Conservation (phyloP, 2,329 filamentous ascomycete species). For the Ophiocordyceps camponoti-saundersi region DNA sequence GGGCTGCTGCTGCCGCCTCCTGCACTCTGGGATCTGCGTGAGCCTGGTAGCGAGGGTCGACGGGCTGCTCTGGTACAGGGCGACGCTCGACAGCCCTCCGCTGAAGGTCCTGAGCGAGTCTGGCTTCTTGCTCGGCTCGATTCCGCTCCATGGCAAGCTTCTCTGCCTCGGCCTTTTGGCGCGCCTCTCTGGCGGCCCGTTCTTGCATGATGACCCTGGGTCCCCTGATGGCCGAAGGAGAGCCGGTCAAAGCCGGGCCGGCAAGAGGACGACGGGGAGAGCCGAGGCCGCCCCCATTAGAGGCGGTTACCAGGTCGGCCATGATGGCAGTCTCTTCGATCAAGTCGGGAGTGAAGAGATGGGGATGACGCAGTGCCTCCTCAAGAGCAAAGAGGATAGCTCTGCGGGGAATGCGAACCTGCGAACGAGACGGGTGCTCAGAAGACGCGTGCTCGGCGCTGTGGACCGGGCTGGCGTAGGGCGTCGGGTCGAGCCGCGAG, state of each 20-base stretch:
- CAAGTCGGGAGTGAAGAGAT: slow-evolving; percentile 67
- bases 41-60: slow-evolving; percentile 15
- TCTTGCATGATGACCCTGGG: slow-evolving; percentile 87
- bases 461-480: no score
- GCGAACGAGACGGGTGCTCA: no score
- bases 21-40: slow-evolving; percentile 9
- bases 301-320: slow-evolving; percentile 55
- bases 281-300: slow-evolving; percentile 35
- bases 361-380: slow-evolving; percentile 70
- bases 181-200: slow-evolving; percentile 59
- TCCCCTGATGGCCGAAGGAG: slow-evolving; percentile 55
- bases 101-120: slow-evolving; percentile 36
- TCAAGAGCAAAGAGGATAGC: slow-evolving; percentile 88
- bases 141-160: slow-evolving; percentile 35
- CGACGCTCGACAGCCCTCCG: slow-evolving; percentile 43
- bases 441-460: no score
- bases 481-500: background rate
- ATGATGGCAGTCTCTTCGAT: slow-evolving; percentile 83
- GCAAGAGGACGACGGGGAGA: slow-evolving; percentile 26
- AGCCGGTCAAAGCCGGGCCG: slow-evolving; percentile 33
- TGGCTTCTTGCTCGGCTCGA: slow-evolving; percentile 39
- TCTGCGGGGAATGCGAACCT: no score
- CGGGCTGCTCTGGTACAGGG: slow-evolving; percentile 22
- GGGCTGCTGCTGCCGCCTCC: slow-evolving; percentile 2
- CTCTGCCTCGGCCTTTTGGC: slow-evolving; percentile 50